These are phyloP conservation scores for Astrothelium macrocarpum DNA, from an alignment of 495 filamentous ascomycete genomes.

Conservation along the genomic window DNA sequence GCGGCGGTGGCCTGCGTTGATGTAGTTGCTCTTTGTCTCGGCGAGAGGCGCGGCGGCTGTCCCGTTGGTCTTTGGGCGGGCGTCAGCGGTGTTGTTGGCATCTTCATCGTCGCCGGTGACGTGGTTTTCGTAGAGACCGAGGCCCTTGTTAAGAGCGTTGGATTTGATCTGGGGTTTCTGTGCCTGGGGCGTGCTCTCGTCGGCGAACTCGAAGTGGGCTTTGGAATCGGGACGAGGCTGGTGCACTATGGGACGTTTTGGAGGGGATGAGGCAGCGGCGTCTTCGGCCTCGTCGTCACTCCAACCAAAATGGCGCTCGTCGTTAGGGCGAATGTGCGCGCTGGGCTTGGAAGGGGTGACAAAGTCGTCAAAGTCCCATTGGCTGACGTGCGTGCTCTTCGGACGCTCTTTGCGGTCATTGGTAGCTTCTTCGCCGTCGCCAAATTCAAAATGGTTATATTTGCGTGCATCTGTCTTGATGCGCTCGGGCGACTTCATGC, in stretches of 20 bases:
- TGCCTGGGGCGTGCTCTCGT: slow-evolving; percentile 40
- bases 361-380: slow-evolving; percentile 85
- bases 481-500: slow-evolving; percentile 33
- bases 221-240: slow-evolving; percentile 71
- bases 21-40: slow-evolving; percentile 47
- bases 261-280: slow-evolving; percentile 21
- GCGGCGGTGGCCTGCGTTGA: slow-evolving; percentile 54
- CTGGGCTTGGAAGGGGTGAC: slow-evolving; percentile 64
- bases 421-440: slow-evolving; percentile 46
- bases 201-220: slow-evolving; percentile 65
- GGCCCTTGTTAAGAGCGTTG: slow-evolving; percentile 45
- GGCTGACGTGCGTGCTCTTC: slow-evolving; percentile 39
- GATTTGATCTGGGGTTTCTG: slow-evolving; percentile 24
- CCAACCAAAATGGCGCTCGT: slow-evolving; percentile 63
- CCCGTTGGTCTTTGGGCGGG: slow-evolving; percentile 20
- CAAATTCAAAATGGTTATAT: slow-evolving; percentile 82
- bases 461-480: slow-evolving; percentile 61
- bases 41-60: slow-evolving; percentile 33
- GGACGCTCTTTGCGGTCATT: slow-evolving; percentile 21
- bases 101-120: slow-evolving; percentile 50
- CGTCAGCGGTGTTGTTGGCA: slow-evolving; percentile 22
- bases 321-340: slow-evolving; percentile 38
- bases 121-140: slow-evolving; percentile 69
- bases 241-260: slow-evolving; percentile 41
- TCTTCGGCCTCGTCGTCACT: slow-evolving; percentile 48